Evolutionary conservation across 768 basidiomycete genomes (phyloP).

Genomic region (Termitomyces sp.): DNA sequence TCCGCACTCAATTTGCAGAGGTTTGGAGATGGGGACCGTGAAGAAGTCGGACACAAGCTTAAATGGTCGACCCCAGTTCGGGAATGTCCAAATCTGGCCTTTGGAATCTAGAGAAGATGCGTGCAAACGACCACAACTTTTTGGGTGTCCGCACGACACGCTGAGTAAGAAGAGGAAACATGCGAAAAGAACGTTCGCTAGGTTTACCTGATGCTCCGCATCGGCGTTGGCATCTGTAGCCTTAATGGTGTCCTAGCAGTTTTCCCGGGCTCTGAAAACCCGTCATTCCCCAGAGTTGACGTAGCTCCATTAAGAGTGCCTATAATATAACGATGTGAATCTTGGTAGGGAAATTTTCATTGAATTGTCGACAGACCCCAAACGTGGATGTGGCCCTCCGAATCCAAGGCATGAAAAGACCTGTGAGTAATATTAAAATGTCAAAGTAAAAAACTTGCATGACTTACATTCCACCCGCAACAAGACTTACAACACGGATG

Average conservation of each 20-base stretch:
- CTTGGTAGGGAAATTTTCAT: neutral
- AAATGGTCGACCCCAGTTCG: conserved; percentile 79
- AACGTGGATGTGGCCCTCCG: conserved; percentile 66
- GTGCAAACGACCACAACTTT: conserved; percentile 78
- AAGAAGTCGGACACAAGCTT: conserved; percentile 48
- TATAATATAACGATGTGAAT: conserved; percentile 22
- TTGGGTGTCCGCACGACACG: conserved; percentile 1
- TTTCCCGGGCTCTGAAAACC: conserved; percentile 55
- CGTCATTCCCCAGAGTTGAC: conserved; percentile 41
- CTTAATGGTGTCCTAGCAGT: conserved; percentile 49
- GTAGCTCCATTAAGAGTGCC: conserved; percentile 57
- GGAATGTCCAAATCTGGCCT: conserved; percentile 68
- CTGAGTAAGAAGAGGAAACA: neutral
- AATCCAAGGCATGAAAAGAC: conserved; percentile 86
- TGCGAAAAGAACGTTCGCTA: neutral
- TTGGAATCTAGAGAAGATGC: conserved; percentile 59
- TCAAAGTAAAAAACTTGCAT: neutral
- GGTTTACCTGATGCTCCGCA: conserved; percentile 62
- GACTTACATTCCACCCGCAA: conserved; percentile 79
- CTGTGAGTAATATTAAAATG: conserved; percentile 30
- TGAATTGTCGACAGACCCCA: conserved; percentile 57
- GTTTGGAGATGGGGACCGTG: conserved; percentile 37
- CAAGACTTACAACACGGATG: conserved; percentile 64
- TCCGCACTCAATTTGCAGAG: conserved; percentile 71
- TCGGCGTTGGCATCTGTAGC: conserved; percentile 54